Conservation (phyloP, 2,329 filamentous ascomycete genomes). For the Basipetospora chlamydospora region DNA sequence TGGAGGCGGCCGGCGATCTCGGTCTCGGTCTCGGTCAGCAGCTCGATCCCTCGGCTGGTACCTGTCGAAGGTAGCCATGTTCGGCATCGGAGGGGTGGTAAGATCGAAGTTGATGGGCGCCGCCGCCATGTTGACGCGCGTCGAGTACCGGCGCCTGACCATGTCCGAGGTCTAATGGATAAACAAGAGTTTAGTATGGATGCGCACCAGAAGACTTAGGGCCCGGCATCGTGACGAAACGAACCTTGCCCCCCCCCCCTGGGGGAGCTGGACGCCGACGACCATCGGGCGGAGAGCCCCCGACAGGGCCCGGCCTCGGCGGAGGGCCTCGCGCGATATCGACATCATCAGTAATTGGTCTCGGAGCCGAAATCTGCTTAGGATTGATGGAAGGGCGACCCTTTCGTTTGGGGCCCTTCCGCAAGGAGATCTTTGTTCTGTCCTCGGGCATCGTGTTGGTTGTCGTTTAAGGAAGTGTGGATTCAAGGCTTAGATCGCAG, state of each 20-base stretch:
- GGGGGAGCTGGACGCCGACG: conserved; percentile 32
- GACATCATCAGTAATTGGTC: conserved; percentile 38
- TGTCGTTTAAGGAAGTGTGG: too few relatives aligned
- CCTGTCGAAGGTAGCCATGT: conserved; percentile 38
- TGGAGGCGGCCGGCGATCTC: conserved; percentile 36
- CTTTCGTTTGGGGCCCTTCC: conserved; percentile 46
- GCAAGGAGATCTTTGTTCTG: conserved; percentile 28
- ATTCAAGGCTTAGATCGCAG: too few relatives aligned
- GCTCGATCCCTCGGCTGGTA: conserved; percentile 10
- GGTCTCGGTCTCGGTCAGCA: conserved; percentile 10
- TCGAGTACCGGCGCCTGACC: conserved; percentile 89
- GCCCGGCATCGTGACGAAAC: too few relatives aligned
- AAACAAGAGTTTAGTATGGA: too few relatives aligned
- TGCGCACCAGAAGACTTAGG: too few relatives aligned
- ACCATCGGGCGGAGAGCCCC: conserved; percentile 21
- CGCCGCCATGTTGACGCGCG: conserved; percentile 69
- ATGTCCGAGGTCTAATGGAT: conserved; percentile 61
- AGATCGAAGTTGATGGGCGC: conserved; percentile 45
- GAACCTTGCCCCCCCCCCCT: conserved; percentile 42
- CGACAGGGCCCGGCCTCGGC: conserved; percentile 9
- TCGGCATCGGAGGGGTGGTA: conserved; percentile 58
- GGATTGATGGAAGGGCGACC: conserved; percentile 47
- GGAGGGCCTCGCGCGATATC: conserved; percentile 11
- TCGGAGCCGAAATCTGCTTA: conserved; percentile 48
- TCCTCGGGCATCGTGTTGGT: conserved; percentile 31